These are phyloP conservation scores for Alternaria viburni DNA, from an alignment of 2,329 filamentous ascomycete genomes.

Conservation along the genomic window DNA sequence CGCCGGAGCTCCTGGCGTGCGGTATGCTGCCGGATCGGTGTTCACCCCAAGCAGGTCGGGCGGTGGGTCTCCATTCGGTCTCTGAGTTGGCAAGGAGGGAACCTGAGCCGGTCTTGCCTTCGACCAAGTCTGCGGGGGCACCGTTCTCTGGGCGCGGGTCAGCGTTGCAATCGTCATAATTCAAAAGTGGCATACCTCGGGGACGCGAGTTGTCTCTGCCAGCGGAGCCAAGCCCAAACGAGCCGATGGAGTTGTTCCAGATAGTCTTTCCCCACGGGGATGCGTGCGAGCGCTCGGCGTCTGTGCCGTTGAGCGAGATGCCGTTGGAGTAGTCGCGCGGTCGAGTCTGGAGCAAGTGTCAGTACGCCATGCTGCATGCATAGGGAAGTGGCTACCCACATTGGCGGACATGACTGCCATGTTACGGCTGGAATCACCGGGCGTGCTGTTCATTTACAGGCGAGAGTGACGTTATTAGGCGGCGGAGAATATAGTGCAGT, in stretches of 20 bases:
- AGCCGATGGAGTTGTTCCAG: conserved; percentile 38
- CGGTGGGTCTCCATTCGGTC: conserved; percentile 65
- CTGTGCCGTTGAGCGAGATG: conserved; percentile 37
- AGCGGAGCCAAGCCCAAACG: conserved; percentile 34
- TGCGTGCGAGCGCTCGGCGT: conserved; percentile 37
- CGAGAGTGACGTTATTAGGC: conserved; percentile 8
- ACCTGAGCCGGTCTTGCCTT: conserved; percentile 70
- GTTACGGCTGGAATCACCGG: conserved; percentile 27
- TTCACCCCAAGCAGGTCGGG: conserved; percentile 67
- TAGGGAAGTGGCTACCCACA: conserved; percentile 28
- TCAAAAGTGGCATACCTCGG: conserved; percentile 32
- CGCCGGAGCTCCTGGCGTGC: conserved; percentile 45
- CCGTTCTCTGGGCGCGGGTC: conserved; percentile 36
- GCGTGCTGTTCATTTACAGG: conserved; percentile 24
- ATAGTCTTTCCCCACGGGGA: conserved; percentile 45
- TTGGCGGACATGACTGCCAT: conserved; percentile 42
- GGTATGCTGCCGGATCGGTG: conserved; percentile 32
- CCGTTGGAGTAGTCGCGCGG: conserved; percentile 39
- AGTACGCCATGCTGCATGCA: neutral
- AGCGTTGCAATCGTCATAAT: conserved; percentile 8
- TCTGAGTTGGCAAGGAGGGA: conserved; percentile 73
- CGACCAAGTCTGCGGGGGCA: conserved; percentile 45
- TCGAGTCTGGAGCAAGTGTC: conserved; percentile 28
- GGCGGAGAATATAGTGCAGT: conserved; percentile 7
- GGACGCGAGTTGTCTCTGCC: conserved; percentile 41